Base-by-base conservation (phyloP, 805 yeast genomes). In the Metahyphopichia silvanorum region DNA sequence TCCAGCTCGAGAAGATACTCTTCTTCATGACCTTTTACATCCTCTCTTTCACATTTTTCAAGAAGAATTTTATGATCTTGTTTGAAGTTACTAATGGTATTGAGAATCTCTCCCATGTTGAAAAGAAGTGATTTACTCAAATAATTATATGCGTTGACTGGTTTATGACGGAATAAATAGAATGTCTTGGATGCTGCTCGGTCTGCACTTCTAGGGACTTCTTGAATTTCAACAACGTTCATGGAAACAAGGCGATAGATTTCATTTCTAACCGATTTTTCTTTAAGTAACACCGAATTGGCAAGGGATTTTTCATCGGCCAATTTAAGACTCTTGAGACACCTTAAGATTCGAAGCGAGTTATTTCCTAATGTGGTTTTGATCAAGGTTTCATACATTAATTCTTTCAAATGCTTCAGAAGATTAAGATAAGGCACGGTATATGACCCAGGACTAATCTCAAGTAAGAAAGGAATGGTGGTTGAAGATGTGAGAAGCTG, bases 101-200 rank as follows among this genome's bases (percentile, higher is more conserved):
- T 61, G 43, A 81, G 62, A 6, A 68, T 52, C 37, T 67, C 69
- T 3, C 74, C 79, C 66, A 79, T 76, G 41, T 74, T 73, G 47
- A 62, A 77, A 31, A 74, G 49, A 19, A 82, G 46, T 14, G 73
- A 60, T 29, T 66, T 59, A 12, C 51, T 47, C 25, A 76, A 42
- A 37, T 59, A 53, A 9, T 51, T 50, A 33, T 58, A 57, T 7
- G 69, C 55, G 13, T 55, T 47, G 4, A 38, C 37, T 25, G 60
- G 61, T 37, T 77, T 78, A 44, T 78, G 82, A 49, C 87, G 74
- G 69, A 87, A 93, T 21, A 89, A 70, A 53, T 77, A 93, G 18
- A 85, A 82, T 1, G 97, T 82, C 44, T 95, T 78, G 25, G 86
- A 79, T 0, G 97, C 95, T 2, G 95, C 89, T 44, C 98, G 73